Evolutionary conservation across 1,284 basidiomycete genomes (phyloP).

Genomic region (Uromyces viciae-fabae): DNA sequence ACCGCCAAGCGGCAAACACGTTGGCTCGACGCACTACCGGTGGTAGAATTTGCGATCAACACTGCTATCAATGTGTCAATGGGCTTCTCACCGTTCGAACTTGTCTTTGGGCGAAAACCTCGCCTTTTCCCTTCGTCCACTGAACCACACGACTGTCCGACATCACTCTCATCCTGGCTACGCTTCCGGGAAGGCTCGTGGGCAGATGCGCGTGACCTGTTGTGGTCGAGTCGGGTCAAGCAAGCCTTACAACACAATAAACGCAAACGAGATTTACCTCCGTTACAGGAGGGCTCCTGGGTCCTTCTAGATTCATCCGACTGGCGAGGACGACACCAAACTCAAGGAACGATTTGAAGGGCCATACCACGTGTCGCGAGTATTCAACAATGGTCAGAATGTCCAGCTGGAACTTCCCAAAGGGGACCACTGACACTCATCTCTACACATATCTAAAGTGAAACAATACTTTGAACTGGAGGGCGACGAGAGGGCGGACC

Average conservation of each 20-base stretch:
- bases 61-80: neutral
- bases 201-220: neutral
- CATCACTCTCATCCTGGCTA: neutral
- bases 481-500: neutral
- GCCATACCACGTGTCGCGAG: neutral
- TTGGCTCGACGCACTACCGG: slow-evolving; percentile 49
- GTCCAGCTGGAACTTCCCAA: neutral
- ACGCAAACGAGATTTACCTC: neutral
- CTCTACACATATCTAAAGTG: slow-evolving; percentile 1
- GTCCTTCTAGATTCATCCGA: neutral
- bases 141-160: neutral
- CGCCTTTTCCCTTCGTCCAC: neutral
- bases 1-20: too few relatives aligned
- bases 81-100: neutral
- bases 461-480: neutral
- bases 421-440: neutral
- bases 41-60: slow-evolving; percentile 1
- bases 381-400: neutral
- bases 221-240: neutral
- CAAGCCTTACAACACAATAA: slow-evolving; percentile 17
- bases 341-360: neutral
- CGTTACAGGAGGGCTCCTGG: neutral
- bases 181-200: neutral
- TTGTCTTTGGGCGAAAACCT: neutral
- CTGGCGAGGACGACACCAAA: neutral